These are phyloP conservation scores for Colletotrichum tropicale DNA, from an alignment of 2,329 filamentous ascomycete species.

Conservation along the genomic window DNA sequence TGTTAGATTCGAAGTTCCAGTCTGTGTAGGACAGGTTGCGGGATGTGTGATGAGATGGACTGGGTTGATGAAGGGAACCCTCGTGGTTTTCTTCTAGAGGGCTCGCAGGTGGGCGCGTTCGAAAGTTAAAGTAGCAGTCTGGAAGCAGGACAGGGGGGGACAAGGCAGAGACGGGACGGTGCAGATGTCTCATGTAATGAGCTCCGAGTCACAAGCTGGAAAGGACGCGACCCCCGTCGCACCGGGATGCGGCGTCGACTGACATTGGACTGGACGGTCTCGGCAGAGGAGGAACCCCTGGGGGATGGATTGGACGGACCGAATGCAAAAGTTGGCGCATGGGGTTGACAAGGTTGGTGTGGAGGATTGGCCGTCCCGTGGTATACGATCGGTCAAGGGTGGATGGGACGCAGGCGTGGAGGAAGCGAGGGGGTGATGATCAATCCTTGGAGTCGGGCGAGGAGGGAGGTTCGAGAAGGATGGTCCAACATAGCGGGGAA, in stretches of 20 bases:
- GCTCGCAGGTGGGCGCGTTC: background rate
- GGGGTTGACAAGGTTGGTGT: constrained; percentile 9
- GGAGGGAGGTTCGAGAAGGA: background rate
- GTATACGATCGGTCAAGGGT: background rate
- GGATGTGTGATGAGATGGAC: background rate
- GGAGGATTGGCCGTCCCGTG: constrained; percentile 11
- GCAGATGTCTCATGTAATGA: background rate
- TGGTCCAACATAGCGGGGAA: background rate
- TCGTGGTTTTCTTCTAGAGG: background rate
- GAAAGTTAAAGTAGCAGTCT: background rate
- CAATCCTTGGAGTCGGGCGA: background rate
- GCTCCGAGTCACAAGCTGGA: background rate
- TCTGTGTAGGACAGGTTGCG: background rate
- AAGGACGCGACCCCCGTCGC: background rate
- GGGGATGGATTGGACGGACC: constrained; percentile 13
- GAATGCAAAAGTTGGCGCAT: constrained; percentile 19
- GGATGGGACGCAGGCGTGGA: background rate
- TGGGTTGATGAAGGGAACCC: background rate
- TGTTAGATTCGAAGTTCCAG: background rate
- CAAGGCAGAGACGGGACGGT: background rate
- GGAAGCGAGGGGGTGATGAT: background rate
- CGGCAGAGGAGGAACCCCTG: background rate
- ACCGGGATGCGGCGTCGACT: constrained; percentile 2
- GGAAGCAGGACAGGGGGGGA: background rate
- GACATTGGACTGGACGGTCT: constrained; percentile 5